phyloP scores from a whole-genome alignment of 2,329 filamentous ascomycete species.

The Colletotrichum agaves region DNA sequence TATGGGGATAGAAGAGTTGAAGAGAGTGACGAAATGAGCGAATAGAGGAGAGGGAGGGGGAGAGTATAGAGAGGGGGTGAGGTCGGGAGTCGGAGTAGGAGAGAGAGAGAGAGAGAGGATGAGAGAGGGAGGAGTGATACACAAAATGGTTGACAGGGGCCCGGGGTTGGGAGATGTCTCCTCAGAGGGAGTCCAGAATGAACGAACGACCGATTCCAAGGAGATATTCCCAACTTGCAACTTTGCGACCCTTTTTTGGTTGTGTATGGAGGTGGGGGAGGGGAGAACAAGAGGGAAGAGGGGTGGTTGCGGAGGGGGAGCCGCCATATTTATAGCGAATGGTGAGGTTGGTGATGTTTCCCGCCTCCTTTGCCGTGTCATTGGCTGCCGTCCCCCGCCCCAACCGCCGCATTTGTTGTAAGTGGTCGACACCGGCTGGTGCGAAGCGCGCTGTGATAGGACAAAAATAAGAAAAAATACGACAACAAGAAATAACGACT shows the following conservation, averaged over 20 bases:
- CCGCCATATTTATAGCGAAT: conserved; percentile 47
- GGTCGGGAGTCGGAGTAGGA: conserved; percentile 47
- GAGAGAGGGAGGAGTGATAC: conserved; percentile 51
- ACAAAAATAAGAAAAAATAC: background rate
- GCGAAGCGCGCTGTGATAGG: conserved; percentile 28
- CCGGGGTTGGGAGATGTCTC: conserved; percentile 64
- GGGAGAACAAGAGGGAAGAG: conserved; percentile 53
- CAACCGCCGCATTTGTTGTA: conserved; percentile 21
- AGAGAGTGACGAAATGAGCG: conserved; percentile 67
- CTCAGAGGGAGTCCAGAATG: conserved; percentile 46
- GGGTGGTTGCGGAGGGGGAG: conserved; percentile 42
- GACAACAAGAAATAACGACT: conserved; percentile 4
- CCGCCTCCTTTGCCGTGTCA: conserved; percentile 21
- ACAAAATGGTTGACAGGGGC: conserved; percentile 61
- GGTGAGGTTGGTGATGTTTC: conserved; percentile 34
- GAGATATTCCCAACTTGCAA: conserved; percentile 61
- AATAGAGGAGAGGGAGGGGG: conserved; percentile 33
- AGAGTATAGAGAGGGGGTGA: conserved; percentile 46
- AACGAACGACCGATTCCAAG: conserved; percentile 57
- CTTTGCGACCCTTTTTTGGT: conserved; percentile 68
- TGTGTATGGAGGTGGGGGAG: conserved; percentile 63
- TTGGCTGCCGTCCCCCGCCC: conserved; percentile 34
- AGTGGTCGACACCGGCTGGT: conserved; percentile 1
- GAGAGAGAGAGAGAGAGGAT: conserved; percentile 46
- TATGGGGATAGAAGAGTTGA: conserved; percentile 42